Percentiles rank a stretch among this genome's conserved stretches.
Conservation (phyloP, 805 yeast genomes). For the Candida andamanensis region DNA sequence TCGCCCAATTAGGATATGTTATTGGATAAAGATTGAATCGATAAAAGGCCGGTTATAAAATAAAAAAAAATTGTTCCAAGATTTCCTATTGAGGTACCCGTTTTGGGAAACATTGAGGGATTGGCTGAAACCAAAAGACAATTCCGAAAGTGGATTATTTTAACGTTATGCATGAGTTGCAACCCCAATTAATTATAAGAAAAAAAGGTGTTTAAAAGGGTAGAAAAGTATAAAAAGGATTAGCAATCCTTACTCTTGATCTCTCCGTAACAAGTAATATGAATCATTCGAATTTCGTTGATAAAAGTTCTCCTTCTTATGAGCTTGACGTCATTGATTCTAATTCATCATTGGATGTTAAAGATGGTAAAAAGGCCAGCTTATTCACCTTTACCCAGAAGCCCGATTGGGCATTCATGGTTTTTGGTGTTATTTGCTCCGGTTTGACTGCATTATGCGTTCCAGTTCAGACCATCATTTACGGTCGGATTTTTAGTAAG, state of each 20-base stretch:
- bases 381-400: slow-evolving; percentile 14
- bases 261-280: too few species aligned
- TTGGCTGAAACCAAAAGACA: slow-evolving; percentile 7
- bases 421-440: slow-evolving; percentile 34
- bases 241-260: too few species aligned
- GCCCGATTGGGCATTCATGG: slow-evolving; percentile 12
- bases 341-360: too few species aligned
- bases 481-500: slow-evolving; percentile 56
- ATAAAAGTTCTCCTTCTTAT: too few species aligned
- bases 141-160: slow-evolving; percentile 5
- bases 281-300: too few species aligned
- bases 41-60: too few species aligned
- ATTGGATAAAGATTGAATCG: too few species aligned
- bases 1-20: too few species aligned
- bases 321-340: slow-evolving; percentile 2
- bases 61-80: neutral
- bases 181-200: too few species aligned
- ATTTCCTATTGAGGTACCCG: slow-evolving; percentile 9
- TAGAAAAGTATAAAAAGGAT: too few species aligned
- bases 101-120: slow-evolving; percentile 8
- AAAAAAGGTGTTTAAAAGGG: too few species aligned
- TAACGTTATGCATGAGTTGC: slow-evolving; percentile 1
- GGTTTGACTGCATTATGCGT: slow-evolving; percentile 51
- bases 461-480: slow-evolving; percentile 56
- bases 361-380: slow-evolving; percentile 6